phyloP scores from a whole-genome alignment of 768 basidiomycete species.

The Lactarius psammicola region DNA sequence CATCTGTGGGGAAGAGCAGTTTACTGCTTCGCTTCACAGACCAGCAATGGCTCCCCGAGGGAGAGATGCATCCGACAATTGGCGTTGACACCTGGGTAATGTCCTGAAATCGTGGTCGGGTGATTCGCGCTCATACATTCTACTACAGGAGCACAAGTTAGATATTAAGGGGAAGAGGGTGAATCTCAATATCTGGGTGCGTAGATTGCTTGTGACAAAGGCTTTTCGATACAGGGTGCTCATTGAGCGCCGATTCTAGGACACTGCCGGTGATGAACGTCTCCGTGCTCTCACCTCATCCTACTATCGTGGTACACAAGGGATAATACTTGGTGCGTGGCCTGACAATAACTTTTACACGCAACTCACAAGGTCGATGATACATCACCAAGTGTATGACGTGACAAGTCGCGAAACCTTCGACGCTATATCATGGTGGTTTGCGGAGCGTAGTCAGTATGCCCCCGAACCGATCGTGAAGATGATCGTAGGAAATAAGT shows the following conservation, averaged over 20 bases:
- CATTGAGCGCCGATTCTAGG: slow-evolving; percentile 43
- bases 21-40: slow-evolving; percentile 92
- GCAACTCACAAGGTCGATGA: neutral
- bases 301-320: slow-evolving; percentile 88
- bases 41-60: slow-evolving; percentile 89
- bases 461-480: slow-evolving; percentile 81
- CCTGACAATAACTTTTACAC: neutral
- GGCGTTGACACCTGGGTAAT: slow-evolving; percentile 78
- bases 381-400: slow-evolving; percentile 71
- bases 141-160: slow-evolving; percentile 75
- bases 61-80: slow-evolving; percentile 83
- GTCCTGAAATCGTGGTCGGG: slow-evolving; percentile 32
- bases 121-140: neutral
- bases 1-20: slow-evolving; percentile 89
- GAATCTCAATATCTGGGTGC: slow-evolving; percentile 94
- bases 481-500: slow-evolving; percentile 92
- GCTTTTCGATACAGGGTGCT: neutral
- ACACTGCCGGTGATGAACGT: slow-evolving; percentile 94
- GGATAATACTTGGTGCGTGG: slow-evolving; percentile 66
- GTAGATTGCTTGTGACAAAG: slow-evolving; percentile 30
- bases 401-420: slow-evolving; percentile 90
- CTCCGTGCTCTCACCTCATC: slow-evolving; percentile 93
- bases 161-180: slow-evolving; percentile 76
- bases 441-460: slow-evolving; percentile 88
- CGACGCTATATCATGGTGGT: slow-evolving; percentile 89